phyloP scores from a whole-genome alignment of 441 rosid species.

The Pelargonium citronellum region DNA sequence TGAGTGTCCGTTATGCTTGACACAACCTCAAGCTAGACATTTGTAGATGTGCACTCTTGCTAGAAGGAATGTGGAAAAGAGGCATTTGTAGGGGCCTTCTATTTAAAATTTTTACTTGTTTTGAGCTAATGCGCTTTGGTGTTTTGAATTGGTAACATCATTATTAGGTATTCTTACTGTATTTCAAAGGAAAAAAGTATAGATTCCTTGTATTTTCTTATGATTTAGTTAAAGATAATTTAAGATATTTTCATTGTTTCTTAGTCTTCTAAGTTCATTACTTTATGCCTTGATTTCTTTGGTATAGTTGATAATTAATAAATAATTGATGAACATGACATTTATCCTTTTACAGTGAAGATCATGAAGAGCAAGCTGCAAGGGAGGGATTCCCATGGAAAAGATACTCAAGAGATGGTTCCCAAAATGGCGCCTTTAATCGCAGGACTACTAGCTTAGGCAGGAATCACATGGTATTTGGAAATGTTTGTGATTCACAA shows the following conservation, averaged over 20 bases:
- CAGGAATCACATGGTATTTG: conserved; percentile 33
- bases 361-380: conserved; percentile 36
- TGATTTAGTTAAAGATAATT: neutral
- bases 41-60: too few relatives aligned
- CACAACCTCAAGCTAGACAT: too few relatives aligned
- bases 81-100: too few relatives aligned
- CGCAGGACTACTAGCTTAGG: conserved; percentile 38
- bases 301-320: neutral
- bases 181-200: neutral
- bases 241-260: too few relatives aligned
- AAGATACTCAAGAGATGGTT: conserved; percentile 45
- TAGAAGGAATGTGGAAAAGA: too few relatives aligned
- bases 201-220: neutral
- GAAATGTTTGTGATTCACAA: conserved; percentile 38
- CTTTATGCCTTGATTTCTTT: neutral
- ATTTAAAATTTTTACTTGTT: too few relatives aligned
- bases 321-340: neutral
- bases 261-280: too few relatives aligned
- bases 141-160: too few relatives aligned
- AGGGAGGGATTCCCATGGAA: conserved; percentile 68
- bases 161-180: too few relatives aligned
- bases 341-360: conserved; percentile 48
- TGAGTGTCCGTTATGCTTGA: too few relatives aligned
- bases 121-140: too few relatives aligned
- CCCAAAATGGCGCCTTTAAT: conserved; percentile 37